Evolutionary conservation across 2,329 filamentous ascomycete genomes (phyloP), one percentile per base, ranked within the genome.

Genomic region (Diaporthe destruens): DNA sequence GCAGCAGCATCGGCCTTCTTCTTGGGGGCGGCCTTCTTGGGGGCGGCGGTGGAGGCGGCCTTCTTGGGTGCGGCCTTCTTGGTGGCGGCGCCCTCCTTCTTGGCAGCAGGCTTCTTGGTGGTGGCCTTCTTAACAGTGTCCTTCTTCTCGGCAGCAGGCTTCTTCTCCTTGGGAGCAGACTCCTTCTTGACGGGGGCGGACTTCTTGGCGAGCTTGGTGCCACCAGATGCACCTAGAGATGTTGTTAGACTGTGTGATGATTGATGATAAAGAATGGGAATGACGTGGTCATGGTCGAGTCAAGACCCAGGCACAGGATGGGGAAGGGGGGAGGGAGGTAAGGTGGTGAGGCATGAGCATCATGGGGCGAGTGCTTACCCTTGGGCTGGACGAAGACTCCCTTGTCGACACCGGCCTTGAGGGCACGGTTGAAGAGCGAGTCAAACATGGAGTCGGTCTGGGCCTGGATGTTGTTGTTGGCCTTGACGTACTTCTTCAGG

Each of bases 371-470:
- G 9, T 51, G 32, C 61, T 66, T 88, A 94, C 94, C 95, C 91
- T 98, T 98, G 80, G 95, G 95, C 83, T 96, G 94, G 80, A 91
- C 89, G 81, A 98, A 98, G 79, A 93, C 88, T 75, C 93, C 94
- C 88, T 93, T 95, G 80, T 97, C 94, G 78, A 95, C 94, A 82
- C 95, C 95, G 74, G 87, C 85, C 85, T 92, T 90, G 81, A 97
- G 87, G 69, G 94, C 94, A 84, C 92, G 93, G 91, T 96, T 96
- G 90, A 97, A 94, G 79, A 95, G 92, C 75, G 88, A 88, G 80
- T 88, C 88, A 83, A 90, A 90, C 88, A 90, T 90, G 79, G 85
- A 85, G 81, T 86, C 85, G 49, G 78, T 77, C 49, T 80, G 79
- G 73, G 81, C 82, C 51, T 59, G 71, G 78, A 87, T 81, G 74